A percentile compares a stretch with the other conserved stretches of the same genome.
Evolutionary conservation across 371 early-diverging fungal genomes (phyloP).

Genomic region (Actinomucor elegans): DNA sequence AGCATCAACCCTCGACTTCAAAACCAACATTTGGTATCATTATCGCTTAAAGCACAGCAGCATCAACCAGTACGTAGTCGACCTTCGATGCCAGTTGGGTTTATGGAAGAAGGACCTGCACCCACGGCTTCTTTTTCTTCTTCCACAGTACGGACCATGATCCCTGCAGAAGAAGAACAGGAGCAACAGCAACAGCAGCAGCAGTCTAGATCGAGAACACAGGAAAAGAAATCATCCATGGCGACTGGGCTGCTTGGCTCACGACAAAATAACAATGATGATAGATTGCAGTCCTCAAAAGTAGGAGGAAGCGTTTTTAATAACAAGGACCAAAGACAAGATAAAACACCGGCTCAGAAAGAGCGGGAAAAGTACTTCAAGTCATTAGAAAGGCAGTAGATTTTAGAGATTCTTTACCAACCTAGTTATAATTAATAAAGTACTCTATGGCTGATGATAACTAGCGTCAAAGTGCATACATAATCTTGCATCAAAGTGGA

Average conservation of each 20-base stretch:
- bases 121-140: conserved; percentile 42
- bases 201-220: conserved; percentile 3
- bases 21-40: conserved; percentile 29
- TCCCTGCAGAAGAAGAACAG: conserved; percentile 31
- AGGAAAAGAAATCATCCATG: background rate
- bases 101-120: conserved; percentile 18
- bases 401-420: too few relatives aligned
- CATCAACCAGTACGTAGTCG: conserved; percentile 10
- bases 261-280: conserved; percentile 12
- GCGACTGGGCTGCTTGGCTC: conserved; percentile 9
- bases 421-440: too few relatives aligned
- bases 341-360: conserved; percentile 31
- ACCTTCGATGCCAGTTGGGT: conserved; percentile 31
- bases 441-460: too few relatives aligned
- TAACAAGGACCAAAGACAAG: background rate
- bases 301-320: background rate
- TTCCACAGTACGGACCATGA: conserved; percentile 43
- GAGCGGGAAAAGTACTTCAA: conserved; percentile 39
- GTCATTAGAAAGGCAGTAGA: conserved; percentile 26
- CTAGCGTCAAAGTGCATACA: too few relatives aligned
- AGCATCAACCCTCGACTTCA: conserved; percentile 33
- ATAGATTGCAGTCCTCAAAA: conserved; percentile 6
- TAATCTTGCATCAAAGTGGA: too few relatives aligned
- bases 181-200: background rate
- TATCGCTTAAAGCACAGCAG: conserved; percentile 14